Base-by-base conservation (phyloP, 2,329 filamentous ascomycete genomes). In the Cryoendolithus antarcticus region DNA sequence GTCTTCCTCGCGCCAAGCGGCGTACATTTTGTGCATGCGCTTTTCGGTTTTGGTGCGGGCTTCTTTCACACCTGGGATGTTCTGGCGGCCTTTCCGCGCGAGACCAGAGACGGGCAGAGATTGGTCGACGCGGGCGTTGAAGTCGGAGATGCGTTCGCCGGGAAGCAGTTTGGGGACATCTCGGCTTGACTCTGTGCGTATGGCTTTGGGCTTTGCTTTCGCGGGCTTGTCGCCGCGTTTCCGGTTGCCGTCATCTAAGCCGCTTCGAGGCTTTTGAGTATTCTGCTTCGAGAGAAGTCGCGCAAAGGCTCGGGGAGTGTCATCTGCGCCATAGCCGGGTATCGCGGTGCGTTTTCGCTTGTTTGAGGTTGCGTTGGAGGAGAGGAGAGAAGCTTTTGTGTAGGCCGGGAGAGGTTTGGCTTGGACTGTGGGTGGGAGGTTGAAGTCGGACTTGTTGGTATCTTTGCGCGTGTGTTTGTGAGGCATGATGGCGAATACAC, bases 291-390 rank as follows among this genome's bases (percentile, higher is more conserved):
- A 77, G 82, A 96, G 91, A 45, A 96, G 65, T 9, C 86, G 78
- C 45, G 76, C 75, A 61, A 98, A 98, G 1, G 82, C 85, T 49
- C 85, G 82, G 0, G 91, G 91, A 1, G 83, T 88, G 62, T 96
- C 91, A 58, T 93, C 79, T 30, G 72, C 60, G 29, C 67, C 62
- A 70, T 78, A 63, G 63, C 65, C 56, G 58, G 61, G 40, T 34
- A 44, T 53, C 39, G 57, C 52, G 38, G 54, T 61, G 44, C 44
- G 56, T 45, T 59, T 63, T 44, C 54, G 51, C 47, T 62, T 61
- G 12, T 41, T 12, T 46, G 42, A 27, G 43, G 35, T 42, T 1
- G 36, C 9, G 6, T 19, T 33, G 6, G 42, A 21, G 32, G 40
- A 30, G 21, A 32, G 31, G 36, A 19, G 32, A 41, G 49, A 27